Evolutionary conservation across 495 filamentous ascomycete species (phyloP).

Genomic region (Schizothecium vesticola): DNA sequence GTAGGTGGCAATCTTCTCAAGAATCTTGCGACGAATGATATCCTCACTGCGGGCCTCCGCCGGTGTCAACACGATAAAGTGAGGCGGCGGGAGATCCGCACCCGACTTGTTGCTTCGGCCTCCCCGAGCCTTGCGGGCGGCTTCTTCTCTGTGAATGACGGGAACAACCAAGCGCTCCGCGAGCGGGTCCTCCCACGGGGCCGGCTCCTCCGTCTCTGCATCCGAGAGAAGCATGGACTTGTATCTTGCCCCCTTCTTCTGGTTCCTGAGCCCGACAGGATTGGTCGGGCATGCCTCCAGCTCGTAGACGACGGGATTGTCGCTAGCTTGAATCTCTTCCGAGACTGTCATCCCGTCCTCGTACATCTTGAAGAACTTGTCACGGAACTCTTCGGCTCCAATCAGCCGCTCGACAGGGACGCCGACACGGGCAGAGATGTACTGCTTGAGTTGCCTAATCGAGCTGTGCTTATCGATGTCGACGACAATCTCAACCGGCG

Average conservation of each 20-base stretch:
- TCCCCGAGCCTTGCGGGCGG: neutral
- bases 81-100: constrained; percentile 32
- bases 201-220: constrained; percentile 54
- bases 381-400: constrained; percentile 70
- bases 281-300: constrained; percentile 77
- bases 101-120: constrained; percentile 21
- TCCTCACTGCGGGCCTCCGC: constrained; percentile 48
- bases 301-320: constrained; percentile 71
- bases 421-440: constrained; percentile 62
- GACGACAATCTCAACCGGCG: constrained; percentile 65
- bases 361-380: constrained; percentile 78
- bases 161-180: constrained; percentile 72
- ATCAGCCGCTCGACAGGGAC: constrained; percentile 57
- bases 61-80: constrained; percentile 47
- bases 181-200: constrained; percentile 54
- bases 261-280: constrained; percentile 43
- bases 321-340: constrained; percentile 60
- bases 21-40: constrained; percentile 45
- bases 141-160: constrained; percentile 58
- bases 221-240: constrained; percentile 42
- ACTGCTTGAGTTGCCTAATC: constrained; percentile 69
- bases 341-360: constrained; percentile 59
- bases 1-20: constrained; percentile 44
- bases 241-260: constrained; percentile 41
- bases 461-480: constrained; percentile 81